Conservation (phyloP, 495 filamentous ascomycete genomes). For the Symbiotaphrina buchneri region DNA sequence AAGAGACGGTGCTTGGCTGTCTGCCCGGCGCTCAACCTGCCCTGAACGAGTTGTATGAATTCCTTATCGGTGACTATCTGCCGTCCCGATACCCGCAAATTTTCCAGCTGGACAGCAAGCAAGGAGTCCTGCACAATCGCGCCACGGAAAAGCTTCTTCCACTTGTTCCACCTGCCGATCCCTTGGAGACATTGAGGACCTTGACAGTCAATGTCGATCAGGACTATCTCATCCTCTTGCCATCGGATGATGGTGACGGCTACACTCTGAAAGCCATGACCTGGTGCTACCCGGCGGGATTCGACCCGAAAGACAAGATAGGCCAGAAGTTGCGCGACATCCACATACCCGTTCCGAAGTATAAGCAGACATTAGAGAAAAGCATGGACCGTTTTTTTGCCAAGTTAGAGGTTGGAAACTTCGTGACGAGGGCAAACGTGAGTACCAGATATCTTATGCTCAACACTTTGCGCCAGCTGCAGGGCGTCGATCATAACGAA, state of each 20-base stretch:
- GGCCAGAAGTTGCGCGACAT: slow-evolving; percentile 38
- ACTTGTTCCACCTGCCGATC: slow-evolving; percentile 10
- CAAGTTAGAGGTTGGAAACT: slow-evolving; percentile 26
- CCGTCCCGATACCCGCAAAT: slow-evolving; percentile 40
- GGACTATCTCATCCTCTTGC: slow-evolving; percentile 55
- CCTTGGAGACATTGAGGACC: slow-evolving; percentile 17
- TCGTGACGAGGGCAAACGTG: slow-evolving; percentile 30
- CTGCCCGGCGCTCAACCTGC: slow-evolving; percentile 19
- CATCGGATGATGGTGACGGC: slow-evolving; percentile 18
- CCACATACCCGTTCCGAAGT: slow-evolving; percentile 36
- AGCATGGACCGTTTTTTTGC: slow-evolving; percentile 69
- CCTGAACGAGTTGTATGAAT: slow-evolving; percentile 42
- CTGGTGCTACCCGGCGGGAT: slow-evolving; percentile 53
- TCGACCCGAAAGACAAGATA: slow-evolving; percentile 41
- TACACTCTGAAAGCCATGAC: slow-evolving; percentile 47
- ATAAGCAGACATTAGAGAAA: slow-evolving; percentile 40
- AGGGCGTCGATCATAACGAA: too few species aligned
- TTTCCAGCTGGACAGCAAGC: slow-evolving; percentile 25
- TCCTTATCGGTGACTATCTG: slow-evolving; percentile 36
- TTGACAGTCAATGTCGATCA: slow-evolving; percentile 42
- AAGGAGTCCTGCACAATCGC: too few species aligned
- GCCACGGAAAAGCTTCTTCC: slow-evolving; percentile 21
- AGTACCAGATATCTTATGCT: too few species aligned
- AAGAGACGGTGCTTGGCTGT: too few species aligned
- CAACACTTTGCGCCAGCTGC: too few species aligned